These are phyloP conservation scores for Myriangium duriaei DNA, from an alignment of 2,329 filamentous ascomycete species.

Conservation along the genomic window DNA sequence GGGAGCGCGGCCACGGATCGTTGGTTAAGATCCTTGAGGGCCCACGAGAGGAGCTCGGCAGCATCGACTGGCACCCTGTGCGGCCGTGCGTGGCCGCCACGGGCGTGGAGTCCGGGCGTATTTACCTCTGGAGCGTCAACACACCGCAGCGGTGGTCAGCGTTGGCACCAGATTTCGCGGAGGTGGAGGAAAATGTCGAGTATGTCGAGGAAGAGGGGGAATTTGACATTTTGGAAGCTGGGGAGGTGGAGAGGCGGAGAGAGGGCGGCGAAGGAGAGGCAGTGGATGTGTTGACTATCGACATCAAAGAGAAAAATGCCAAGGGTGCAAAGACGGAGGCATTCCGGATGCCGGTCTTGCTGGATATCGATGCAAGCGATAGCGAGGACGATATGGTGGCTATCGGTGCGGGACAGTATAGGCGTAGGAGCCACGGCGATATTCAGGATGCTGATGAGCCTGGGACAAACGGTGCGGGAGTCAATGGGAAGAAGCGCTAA, in stretches of 20 bases:
- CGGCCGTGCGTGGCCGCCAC: conserved; percentile 80
- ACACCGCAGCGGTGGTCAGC: conserved; percentile 96
- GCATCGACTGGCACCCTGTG: conserved; percentile 93
- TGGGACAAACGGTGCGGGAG: conserved; percentile 1
- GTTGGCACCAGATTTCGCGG: conserved; percentile 87
- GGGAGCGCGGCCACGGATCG: conserved; percentile 88
- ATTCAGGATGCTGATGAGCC: conserved; percentile 49
- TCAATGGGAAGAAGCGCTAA: conserved; percentile 3
- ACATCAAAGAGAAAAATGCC: conserved; percentile 28
- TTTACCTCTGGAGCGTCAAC: conserved; percentile 93
- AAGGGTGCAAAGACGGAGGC: conserved; percentile 34
- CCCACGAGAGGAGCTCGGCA: conserved; percentile 88
- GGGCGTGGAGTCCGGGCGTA: conserved; percentile 79
- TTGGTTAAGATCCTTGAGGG: conserved; percentile 94
- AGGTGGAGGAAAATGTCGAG: conserved; percentile 96
- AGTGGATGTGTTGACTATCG: conserved; percentile 74
- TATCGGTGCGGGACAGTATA: conserved; percentile 66
- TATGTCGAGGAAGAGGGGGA: conserved; percentile 94
- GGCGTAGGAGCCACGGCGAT: conserved; percentile 66
- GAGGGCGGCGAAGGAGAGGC: conserved; percentile 88
- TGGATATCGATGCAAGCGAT: conserved; percentile 85
- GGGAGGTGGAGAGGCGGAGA: conserved; percentile 83
- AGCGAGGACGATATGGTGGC: conserved; percentile 77
- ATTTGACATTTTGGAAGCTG: conserved; percentile 92
- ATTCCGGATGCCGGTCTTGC: conserved; percentile 86